Percentiles rank a stretch among this genome's conserved stretches.
Conservation (phyloP, 2,329 filamentous ascomycete species). For the Colletotrichum sublineola region DNA sequence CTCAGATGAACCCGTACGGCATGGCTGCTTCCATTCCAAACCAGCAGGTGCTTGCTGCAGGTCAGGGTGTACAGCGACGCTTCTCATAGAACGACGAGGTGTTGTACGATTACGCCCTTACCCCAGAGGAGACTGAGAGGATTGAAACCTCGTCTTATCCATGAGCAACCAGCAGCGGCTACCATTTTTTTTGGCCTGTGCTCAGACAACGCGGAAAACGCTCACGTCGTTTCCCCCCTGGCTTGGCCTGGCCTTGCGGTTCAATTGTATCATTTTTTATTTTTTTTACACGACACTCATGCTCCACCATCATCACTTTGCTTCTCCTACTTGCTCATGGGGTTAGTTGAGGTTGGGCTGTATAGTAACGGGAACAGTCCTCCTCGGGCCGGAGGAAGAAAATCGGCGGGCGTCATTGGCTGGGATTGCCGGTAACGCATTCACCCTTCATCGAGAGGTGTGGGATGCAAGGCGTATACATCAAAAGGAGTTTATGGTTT, state of each 20-base stretch:
- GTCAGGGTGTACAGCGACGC: constrained; percentile 67
- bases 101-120: not conserved
- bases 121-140: not conserved
- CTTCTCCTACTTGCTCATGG: constrained; percentile 8
- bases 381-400: constrained; percentile 21
- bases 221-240: not conserved
- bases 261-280: constrained; percentile 38
- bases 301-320: constrained; percentile 22
- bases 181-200: not conserved
- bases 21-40: constrained; percentile 66
- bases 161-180: constrained; percentile 5
- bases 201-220: not conserved
- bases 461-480: constrained; percentile 57
- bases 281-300: constrained; percentile 35
- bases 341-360: constrained; percentile 22
- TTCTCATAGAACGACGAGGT: constrained; percentile 62
- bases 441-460: constrained; percentile 33
- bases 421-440: constrained; percentile 35
- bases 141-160: not conserved
- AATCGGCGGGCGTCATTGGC: constrained; percentile 37
- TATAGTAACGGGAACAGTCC: constrained; percentile 26
- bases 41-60: constrained; percentile 67
- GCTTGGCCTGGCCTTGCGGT: constrained; percentile 14
- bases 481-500: constrained; percentile 59
- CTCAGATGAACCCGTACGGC: constrained; percentile 71